Conservation (phyloP, 2,329 filamentous ascomycete genomes). For the Fusarium nisikadoi region DNA sequence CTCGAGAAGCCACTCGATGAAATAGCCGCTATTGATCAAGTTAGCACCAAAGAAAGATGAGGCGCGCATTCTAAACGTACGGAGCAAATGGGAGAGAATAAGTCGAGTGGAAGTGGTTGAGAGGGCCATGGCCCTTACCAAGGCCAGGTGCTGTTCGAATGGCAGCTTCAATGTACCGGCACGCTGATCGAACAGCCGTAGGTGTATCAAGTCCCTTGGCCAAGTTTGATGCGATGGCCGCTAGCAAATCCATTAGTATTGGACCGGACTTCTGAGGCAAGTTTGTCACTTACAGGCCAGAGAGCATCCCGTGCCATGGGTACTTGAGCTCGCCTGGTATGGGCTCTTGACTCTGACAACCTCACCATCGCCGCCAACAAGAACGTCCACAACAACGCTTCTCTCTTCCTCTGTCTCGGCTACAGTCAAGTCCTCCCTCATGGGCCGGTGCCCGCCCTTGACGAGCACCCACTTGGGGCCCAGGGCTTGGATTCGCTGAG, state of each 20-base stretch:
- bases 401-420: slow-evolving; percentile 69
- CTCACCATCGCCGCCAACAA: slow-evolving; percentile 70
- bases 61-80: slow-evolving; percentile 48
- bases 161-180: slow-evolving; percentile 76
- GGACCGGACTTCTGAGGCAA: not conserved
- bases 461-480: slow-evolving; percentile 85
- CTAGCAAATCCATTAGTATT: slow-evolving; percentile 48
- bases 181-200: slow-evolving; percentile 73
- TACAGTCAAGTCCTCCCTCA: slow-evolving; percentile 70
- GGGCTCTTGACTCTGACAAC: slow-evolving; percentile 72
- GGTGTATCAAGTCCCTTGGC: slow-evolving; percentile 67
- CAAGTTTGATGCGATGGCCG: slow-evolving; percentile 80
- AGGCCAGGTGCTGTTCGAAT: slow-evolving; percentile 72
- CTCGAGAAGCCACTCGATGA: slow-evolving; percentile 84
- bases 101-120: slow-evolving; percentile 82
- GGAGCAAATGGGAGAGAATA: slow-evolving; percentile 75
- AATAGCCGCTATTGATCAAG: slow-evolving; percentile 68
- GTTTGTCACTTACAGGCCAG: slow-evolving; percentile 75
- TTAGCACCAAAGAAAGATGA: not conserved
- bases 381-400: slow-evolving; percentile 78
- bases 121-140: slow-evolving; percentile 75
- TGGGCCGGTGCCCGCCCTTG: slow-evolving; percentile 90
- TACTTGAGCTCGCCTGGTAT: slow-evolving; percentile 80
- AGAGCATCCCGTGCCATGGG: slow-evolving; percentile 95
- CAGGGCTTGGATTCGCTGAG: slow-evolving; percentile 70